These are phyloP conservation scores for Lycium barbarum DNA, from an alignment of 257 asterid genomes.

Conservation along the genomic window DNA sequence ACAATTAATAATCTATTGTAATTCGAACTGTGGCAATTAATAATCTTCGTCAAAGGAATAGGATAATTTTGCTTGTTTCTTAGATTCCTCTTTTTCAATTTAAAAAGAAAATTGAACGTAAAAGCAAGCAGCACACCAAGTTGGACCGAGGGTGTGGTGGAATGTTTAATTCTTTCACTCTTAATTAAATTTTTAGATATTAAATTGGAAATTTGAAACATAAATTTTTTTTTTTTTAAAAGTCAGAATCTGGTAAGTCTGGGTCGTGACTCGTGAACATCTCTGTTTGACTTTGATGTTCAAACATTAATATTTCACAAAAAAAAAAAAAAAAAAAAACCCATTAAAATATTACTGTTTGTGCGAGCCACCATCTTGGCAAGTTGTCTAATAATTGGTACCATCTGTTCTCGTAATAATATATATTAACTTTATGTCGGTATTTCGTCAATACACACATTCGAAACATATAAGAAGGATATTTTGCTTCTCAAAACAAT, in stretches of 20 bases:
- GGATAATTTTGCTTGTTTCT: background rate
- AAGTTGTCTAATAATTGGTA: background rate
- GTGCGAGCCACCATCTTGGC: background rate
- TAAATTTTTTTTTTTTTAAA: no score
- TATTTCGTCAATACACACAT: background rate
- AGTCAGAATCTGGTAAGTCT: background rate
- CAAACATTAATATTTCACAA: background rate
- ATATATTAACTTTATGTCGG: no score
- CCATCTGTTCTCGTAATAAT: background rate
- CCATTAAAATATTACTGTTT: background rate
- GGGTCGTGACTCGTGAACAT: background rate
- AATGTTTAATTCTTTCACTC: no score
- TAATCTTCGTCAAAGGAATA: background rate
- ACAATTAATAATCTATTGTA: background rate
- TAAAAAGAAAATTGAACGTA: background rate
- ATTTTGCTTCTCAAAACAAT: background rate
- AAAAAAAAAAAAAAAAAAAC: background rate
- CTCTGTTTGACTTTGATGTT: background rate
- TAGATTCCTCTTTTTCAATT: background rate
- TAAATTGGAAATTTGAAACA: background rate
- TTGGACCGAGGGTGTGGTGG: background rate
- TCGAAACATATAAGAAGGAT: background rate
- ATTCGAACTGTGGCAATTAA: background rate
- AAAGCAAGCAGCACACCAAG: slow-evolving; percentile 19
- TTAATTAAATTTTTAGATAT: background rate